Evolutionary conservation across 768 basidiomycete species (phyloP).

Genomic region (Tulasnella sp.): DNA sequence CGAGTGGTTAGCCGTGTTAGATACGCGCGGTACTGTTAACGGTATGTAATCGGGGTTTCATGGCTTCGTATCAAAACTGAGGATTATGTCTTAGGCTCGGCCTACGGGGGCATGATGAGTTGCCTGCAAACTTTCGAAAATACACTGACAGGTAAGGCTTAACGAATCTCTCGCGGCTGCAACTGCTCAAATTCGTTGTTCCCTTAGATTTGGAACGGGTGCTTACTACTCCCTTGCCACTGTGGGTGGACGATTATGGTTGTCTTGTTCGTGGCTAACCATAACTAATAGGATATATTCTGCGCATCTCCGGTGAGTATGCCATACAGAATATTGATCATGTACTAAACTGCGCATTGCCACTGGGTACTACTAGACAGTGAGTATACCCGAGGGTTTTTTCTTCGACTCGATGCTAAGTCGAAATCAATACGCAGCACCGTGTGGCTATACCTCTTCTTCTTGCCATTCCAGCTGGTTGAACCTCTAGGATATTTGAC

Average conservation of each 20-base stretch:
- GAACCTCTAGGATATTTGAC: slow-evolving; percentile 49
- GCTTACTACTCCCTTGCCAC: slow-evolving; percentile 51
- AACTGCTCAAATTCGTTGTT: neutral
- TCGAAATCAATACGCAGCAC: slow-evolving; percentile 28
- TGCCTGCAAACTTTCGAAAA: slow-evolving; percentile 4
- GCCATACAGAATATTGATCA: slow-evolving; percentile 18
- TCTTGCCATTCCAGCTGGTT: slow-evolving; percentile 64
- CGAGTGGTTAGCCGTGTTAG: slow-evolving; percentile 10
- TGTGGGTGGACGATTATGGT: slow-evolving; percentile 34
- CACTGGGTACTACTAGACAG: slow-evolving; percentile 16
- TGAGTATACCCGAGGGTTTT: slow-evolving; percentile 3
- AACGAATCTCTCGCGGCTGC: neutral
- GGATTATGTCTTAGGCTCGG: neutral
- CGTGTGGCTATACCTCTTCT: slow-evolving; percentile 63
- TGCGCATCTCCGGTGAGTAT: slow-evolving; percentile 42
- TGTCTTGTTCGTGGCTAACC: slow-evolving; percentile 1
- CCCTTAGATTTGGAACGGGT: slow-evolving; percentile 44
- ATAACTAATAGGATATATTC: slow-evolving; percentile 44
- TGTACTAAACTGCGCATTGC: neutral
- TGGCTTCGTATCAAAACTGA: neutral
- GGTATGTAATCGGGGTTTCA: neutral
- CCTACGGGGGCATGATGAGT: slow-evolving; percentile 9
- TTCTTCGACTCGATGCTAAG: neutral
- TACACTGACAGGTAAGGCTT: slow-evolving; percentile 1
- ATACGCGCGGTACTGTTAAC: neutral